Evolutionary conservation across 345 rosid genomes (phyloP).

Genomic region (Eutrema heterophyllum): DNA sequence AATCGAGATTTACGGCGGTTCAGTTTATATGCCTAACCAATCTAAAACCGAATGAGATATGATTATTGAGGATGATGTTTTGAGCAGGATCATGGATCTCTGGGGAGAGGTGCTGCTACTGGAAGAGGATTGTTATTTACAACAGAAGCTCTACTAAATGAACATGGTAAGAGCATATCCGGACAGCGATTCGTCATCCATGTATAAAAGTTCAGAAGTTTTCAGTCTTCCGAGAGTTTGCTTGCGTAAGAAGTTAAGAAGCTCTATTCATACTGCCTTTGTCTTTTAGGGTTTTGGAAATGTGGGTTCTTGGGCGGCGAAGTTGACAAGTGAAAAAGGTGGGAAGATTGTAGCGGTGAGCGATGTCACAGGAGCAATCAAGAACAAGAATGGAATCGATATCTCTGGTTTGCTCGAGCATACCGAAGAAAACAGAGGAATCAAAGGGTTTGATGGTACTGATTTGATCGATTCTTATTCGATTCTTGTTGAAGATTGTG

Average conservation of each 20-base stretch:
- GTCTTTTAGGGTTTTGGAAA: conserved; percentile 82
- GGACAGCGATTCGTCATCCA: conserved; percentile 77
- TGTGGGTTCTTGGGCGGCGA: conserved; percentile 51
- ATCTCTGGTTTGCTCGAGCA: conserved; percentile 56
- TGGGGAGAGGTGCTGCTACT: conserved; percentile 95
- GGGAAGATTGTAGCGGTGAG: conserved; percentile 85
- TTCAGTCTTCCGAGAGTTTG: background rate
- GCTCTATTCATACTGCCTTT: background rate
- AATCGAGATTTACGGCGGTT: background rate
- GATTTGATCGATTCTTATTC: conserved; percentile 53
- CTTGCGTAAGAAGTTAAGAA: background rate
- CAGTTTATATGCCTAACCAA: background rate
- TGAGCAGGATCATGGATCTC: conserved; percentile 84
- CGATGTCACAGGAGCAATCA: conserved; percentile 84
- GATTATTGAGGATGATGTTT: background rate
- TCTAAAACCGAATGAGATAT: background rate
- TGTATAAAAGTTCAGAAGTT: conserved; percentile 29
- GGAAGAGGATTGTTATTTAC: conserved; percentile 91
- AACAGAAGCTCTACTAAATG: conserved; percentile 82
- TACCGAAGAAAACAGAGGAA: conserved; percentile 56
- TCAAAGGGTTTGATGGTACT: conserved; percentile 70
- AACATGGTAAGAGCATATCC: conserved; percentile 61
- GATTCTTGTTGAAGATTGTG: conserved; percentile 74
- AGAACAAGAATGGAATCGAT: conserved; percentile 71
- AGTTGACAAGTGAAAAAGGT: conserved; percentile 50